phyloP scores from a whole-genome alignment of 2,329 filamentous ascomycete genomes.

The Pseudogymnoascus sp. region DNA sequence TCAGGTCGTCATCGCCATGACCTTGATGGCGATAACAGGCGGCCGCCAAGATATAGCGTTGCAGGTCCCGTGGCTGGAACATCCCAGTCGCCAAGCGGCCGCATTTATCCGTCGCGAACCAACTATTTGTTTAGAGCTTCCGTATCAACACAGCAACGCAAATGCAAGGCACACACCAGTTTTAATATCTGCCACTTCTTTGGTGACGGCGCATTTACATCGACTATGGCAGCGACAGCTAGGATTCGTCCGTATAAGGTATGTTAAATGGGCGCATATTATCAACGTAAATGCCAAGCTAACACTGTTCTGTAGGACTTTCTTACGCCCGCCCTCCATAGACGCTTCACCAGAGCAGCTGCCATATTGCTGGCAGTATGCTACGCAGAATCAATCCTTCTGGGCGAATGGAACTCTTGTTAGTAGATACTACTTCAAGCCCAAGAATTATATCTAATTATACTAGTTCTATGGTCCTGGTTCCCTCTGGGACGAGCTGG shows the following conservation, averaged over 20 bases:
- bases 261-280: slow-evolving; percentile 40
- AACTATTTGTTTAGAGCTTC: slow-evolving; percentile 10
- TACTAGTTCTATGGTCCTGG: slow-evolving; percentile 69
- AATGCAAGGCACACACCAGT: not conserved
- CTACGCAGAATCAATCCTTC: slow-evolving; percentile 63
- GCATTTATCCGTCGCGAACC: slow-evolving; percentile 8
- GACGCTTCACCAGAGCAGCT: slow-evolving; percentile 75
- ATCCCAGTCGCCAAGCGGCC: slow-evolving; percentile 8
- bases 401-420: slow-evolving; percentile 63
- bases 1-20: slow-evolving; percentile 7
- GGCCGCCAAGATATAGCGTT: not conserved
- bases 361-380: slow-evolving; percentile 62
- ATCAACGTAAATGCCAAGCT: slow-evolving; percentile 49
- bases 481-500: slow-evolving; percentile 73
- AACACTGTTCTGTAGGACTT: slow-evolving; percentile 58
- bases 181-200: slow-evolving; percentile 9
- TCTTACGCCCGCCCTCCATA: slow-evolving; percentile 79
- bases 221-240: slow-evolving; percentile 26
- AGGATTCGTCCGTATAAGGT: slow-evolving; percentile 33
- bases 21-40: slow-evolving; percentile 10
- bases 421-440: not conserved
- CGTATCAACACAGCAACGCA: slow-evolving; percentile 7
- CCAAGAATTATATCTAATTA: slow-evolving; percentile 12
- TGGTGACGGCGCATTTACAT: slow-evolving; percentile 9
- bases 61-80: slow-evolving; percentile 6